phyloP scores from a whole-genome alignment of 2,329 filamentous ascomycete species.

The Beauveria australis region DNA sequence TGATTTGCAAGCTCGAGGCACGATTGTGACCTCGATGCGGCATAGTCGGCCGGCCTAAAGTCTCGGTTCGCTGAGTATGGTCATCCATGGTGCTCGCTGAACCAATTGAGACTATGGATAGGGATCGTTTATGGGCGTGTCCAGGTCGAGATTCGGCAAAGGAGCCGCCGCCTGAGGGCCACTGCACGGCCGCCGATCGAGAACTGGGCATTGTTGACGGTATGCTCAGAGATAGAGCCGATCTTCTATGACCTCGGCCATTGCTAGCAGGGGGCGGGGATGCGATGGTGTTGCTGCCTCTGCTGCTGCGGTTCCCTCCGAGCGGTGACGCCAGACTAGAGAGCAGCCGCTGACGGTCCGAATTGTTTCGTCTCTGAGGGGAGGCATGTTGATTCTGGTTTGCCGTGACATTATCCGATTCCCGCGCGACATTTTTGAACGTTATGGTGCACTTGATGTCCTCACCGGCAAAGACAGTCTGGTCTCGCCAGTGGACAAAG shows the following conservation, averaged over 20 bases:
- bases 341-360: constrained; percentile 29
- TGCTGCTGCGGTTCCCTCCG: constrained; percentile 27
- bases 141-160: constrained; percentile 27
- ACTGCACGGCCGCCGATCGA: constrained; percentile 39
- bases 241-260: constrained; percentile 50
- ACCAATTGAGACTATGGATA: constrained; percentile 76
- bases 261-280: constrained; percentile 33
- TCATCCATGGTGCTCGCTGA: constrained; percentile 44
- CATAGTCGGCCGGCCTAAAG: constrained; percentile 36
- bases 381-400: constrained; percentile 16
- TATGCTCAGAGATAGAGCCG: constrained; percentile 56
- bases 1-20: constrained; percentile 73
- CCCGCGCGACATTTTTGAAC: constrained; percentile 74
- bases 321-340: constrained; percentile 35
- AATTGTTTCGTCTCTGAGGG: constrained; percentile 18
- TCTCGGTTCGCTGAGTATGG: constrained; percentile 33
- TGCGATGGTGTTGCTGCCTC: constrained; percentile 35
- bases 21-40: constrained; percentile 61
- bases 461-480: constrained; percentile 93
- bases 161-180: constrained; percentile 28
- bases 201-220: constrained; percentile 37
- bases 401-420: constrained; percentile 24
- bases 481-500: constrained; percentile 89
- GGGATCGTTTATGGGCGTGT: constrained; percentile 64
- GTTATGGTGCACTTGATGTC: constrained; percentile 93